Conservation (phyloP, 2,329 filamentous ascomycete genomes). For the Teratosphaeria gauchensis region DNA sequence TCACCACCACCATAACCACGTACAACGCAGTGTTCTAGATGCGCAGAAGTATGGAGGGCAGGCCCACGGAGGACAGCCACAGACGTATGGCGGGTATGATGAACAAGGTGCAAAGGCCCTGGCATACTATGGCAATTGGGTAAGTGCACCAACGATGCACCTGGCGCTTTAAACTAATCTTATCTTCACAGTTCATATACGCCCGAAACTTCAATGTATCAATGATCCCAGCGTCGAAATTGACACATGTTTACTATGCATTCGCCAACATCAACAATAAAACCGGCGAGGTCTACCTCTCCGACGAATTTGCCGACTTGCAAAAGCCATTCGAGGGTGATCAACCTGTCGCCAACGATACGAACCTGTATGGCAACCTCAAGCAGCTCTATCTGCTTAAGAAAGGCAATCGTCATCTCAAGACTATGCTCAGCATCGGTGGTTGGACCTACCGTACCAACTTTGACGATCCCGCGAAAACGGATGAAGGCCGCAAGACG, state of each 20-base stretch:
- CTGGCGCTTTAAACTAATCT: slow-evolving; percentile 20
- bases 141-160: background rate
- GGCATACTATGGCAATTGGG: background rate
- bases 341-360: slow-evolving; percentile 54
- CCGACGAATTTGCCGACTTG: slow-evolving; percentile 58
- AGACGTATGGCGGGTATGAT: background rate
- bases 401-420: slow-evolving; percentile 64
- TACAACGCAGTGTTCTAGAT: background rate
- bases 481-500: slow-evolving; percentile 47
- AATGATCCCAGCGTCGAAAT: slow-evolving; percentile 66
- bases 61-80: too few relatives aligned
- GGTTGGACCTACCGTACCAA: slow-evolving; percentile 74
- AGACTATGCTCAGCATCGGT: slow-evolving; percentile 72
- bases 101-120: background rate
- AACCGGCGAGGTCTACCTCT: slow-evolving; percentile 66
- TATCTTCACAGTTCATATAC: slow-evolving; percentile 43
- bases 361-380: slow-evolving; percentile 65
- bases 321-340: slow-evolving; percentile 62
- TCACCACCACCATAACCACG: background rate
- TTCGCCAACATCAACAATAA: slow-evolving; percentile 80
- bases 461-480: slow-evolving; percentile 61
- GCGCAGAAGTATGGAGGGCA: too few relatives aligned
- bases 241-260: slow-evolving; percentile 83
- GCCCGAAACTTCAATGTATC: slow-evolving; percentile 73
- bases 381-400: slow-evolving; percentile 72